These are phyloP conservation scores for Alternaria novae-zelandiae DNA, from an alignment of 2,329 filamentous ascomycete species.

Conservation along the genomic window DNA sequence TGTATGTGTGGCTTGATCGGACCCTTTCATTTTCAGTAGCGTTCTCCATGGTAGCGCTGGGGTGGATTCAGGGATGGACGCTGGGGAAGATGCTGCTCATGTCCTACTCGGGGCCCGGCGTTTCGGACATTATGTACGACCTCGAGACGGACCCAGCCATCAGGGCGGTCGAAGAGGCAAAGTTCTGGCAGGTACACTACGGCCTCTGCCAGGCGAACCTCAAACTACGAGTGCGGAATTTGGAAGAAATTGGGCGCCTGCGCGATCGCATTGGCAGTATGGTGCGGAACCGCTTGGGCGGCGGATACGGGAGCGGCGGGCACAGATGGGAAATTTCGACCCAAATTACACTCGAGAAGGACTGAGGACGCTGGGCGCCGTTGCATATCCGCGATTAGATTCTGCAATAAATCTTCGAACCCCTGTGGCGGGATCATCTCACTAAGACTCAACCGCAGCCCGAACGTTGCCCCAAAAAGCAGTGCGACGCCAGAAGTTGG, in stretches of 20 bases:
- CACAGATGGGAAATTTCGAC: constrained; percentile 93
- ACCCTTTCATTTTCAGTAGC: constrained; percentile 82
- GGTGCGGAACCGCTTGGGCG: constrained; percentile 84
- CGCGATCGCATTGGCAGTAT: constrained; percentile 77
- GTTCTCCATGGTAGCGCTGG: constrained; percentile 85
- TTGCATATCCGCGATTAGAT: constrained; percentile 21
- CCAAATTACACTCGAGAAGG: constrained; percentile 69
- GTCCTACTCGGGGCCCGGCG: constrained; percentile 72
- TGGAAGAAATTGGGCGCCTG: constrained; percentile 71
- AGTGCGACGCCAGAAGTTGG: constrained; percentile 8
- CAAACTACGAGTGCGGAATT: constrained; percentile 73
- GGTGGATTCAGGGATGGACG: constrained; percentile 80
- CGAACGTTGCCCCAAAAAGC: constrained; percentile 24
- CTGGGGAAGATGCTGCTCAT: constrained; percentile 95
- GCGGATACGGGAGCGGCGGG: constrained; percentile 81
- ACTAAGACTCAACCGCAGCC: constrained; percentile 23
- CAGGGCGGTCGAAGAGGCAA: constrained; percentile 81
- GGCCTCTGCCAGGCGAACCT: constrained; percentile 95
- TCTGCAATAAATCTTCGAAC: constrained; percentile 26
- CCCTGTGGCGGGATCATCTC: constrained; percentile 29
- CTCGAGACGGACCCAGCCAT: constrained; percentile 82
- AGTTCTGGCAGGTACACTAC: constrained; percentile 99
- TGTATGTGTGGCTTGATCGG: constrained; percentile 84
- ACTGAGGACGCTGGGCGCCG: constrained; percentile 38
- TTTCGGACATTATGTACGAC: constrained; percentile 79